These are phyloP conservation scores for Aphanomyces euteiches DNA, from an alignment of 352 stramenopile species.

Conservation along the genomic window DNA sequence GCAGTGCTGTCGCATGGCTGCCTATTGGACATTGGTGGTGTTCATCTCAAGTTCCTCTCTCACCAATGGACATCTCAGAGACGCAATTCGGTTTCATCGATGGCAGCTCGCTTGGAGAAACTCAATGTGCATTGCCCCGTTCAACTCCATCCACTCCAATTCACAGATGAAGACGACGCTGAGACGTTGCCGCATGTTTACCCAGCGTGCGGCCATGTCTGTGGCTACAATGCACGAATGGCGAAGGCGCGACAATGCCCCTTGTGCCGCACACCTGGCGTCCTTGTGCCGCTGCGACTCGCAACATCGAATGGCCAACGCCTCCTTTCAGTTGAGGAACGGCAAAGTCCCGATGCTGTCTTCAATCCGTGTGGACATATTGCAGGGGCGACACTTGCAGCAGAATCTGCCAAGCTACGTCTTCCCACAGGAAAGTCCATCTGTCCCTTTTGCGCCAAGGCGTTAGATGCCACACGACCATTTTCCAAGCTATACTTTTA, in stretches of 20 bases:
- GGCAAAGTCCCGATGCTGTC: conserved; percentile 65
- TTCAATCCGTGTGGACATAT: conserved; percentile 81
- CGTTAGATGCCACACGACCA: conserved; percentile 56
- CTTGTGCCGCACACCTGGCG: conserved; percentile 57
- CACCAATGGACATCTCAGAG: conserved; percentile 33
- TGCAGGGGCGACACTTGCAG: conserved; percentile 62
- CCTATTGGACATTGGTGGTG: conserved; percentile 71
- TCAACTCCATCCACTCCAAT: conserved; percentile 63
- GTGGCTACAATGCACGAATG: conserved; percentile 70
- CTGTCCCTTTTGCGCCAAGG: conserved; percentile 73
- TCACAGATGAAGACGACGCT: conserved; percentile 34
- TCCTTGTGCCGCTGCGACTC: conserved; percentile 61
- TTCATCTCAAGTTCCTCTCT: conserved; percentile 73
- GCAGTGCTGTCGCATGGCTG: conserved; percentile 61
- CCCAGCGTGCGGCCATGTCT: conserved; percentile 72
- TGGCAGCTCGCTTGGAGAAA: conserved; percentile 58
- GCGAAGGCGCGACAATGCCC: conserved; percentile 55
- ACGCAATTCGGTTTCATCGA: conserved; percentile 41
- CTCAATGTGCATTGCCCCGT: conserved; percentile 76
- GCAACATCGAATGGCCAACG: conserved; percentile 62
- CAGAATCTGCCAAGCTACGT: conserved; percentile 51
- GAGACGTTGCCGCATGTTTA: conserved; percentile 55
- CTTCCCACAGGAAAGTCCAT: conserved; percentile 77
- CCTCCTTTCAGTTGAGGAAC: conserved; percentile 54
- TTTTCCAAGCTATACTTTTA: conserved; percentile 77